Evolutionary conservation across 495 filamentous ascomycete genomes (phyloP).

Genomic region (Penicillium pulvis): DNA sequence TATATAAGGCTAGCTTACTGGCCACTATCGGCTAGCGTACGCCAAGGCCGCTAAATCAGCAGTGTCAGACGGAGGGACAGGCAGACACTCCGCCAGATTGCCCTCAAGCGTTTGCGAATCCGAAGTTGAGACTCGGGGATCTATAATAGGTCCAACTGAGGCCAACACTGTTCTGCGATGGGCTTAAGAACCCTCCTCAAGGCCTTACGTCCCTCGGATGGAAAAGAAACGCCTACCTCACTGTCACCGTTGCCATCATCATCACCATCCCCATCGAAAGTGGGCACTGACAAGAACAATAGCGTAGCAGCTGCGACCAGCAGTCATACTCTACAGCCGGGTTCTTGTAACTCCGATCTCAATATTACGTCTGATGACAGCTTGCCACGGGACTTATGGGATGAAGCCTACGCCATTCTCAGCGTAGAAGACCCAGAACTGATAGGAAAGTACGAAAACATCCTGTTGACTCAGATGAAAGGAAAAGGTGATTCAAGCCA

Average conservation of each 20-base stretch:
- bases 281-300: not conserved
- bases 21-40: too few relatives aligned
- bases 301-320: not conserved
- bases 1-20: too few relatives aligned
- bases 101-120: too few relatives aligned
- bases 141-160: too few relatives aligned
- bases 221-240: not conserved
- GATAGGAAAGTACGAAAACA: not conserved
- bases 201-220: not conserved
- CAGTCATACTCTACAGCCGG: not conserved
- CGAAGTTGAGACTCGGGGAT: too few relatives aligned
- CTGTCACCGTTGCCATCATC: too few relatives aligned
- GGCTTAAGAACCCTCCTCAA: not conserved
- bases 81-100: too few relatives aligned
- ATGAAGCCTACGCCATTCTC: conserved; percentile 7
- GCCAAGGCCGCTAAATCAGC: too few relatives aligned
- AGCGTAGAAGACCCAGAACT: conserved; percentile 2
- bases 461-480: not conserved
- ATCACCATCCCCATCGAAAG: not conserved
- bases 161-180: too few relatives aligned
- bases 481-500: too few relatives aligned
- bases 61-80: too few relatives aligned
- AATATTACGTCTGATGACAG: not conserved
- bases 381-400: not conserved
- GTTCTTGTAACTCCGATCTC: not conserved